These are phyloP conservation scores for Astragalus membranaceus DNA, from an alignment of 306 rosid genomes.

Conservation along the genomic window DNA sequence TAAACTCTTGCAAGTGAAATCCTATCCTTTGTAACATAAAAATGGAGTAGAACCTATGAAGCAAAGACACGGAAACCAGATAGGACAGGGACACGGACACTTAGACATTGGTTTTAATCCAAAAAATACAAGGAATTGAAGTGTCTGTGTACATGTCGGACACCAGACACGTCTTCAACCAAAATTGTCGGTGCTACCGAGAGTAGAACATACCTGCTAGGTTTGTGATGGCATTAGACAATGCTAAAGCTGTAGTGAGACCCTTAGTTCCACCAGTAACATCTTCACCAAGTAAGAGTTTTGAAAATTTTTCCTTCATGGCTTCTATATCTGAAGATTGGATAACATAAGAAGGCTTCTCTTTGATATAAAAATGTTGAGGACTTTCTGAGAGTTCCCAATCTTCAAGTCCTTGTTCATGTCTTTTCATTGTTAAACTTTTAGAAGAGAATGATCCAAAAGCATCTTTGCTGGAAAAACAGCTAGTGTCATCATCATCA, in stretches of 20 bases:
- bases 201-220: constrained; percentile 51
- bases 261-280: constrained; percentile 82
- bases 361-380: constrained; percentile 46
- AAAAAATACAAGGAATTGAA: too few species aligned
- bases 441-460: constrained; percentile 82
- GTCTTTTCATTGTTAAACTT: constrained; percentile 56
- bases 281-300: constrained; percentile 85
- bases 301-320: constrained; percentile 84
- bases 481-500: constrained; percentile 66
- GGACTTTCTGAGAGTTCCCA: constrained; percentile 69
- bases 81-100: too few species aligned
- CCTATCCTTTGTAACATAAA: not conserved
- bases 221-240: constrained; percentile 78
- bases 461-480: constrained; percentile 80
- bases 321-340: constrained; percentile 59
- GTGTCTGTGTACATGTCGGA: too few species aligned
- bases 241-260: constrained; percentile 60
- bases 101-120: too few species aligned
- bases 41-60: not conserved
- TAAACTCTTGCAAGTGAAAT: constrained; percentile 2
- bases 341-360: constrained; percentile 45
- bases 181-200: too few species aligned
- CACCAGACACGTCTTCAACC: too few species aligned
- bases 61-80: too few species aligned
- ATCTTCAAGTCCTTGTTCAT: constrained; percentile 54